Conservation (phyloP, 2,329 filamentous ascomycete species). For the Sporothrix globosa region DNA sequence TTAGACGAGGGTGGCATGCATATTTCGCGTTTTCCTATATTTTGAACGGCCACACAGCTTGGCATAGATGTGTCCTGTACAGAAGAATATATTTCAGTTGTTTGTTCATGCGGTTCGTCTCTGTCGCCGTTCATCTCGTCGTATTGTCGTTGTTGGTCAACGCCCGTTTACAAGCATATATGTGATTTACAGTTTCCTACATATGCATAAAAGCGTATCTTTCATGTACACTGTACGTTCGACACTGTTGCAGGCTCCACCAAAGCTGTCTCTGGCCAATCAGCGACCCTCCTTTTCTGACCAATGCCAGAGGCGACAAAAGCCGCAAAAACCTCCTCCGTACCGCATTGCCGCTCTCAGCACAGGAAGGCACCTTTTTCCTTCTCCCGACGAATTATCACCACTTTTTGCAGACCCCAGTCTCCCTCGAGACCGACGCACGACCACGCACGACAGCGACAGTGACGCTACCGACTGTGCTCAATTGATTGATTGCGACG, state of each 20-base stretch:
- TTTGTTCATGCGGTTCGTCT: background rate
- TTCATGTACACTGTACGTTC: background rate
- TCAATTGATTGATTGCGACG: constrained; percentile 28
- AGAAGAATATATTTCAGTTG: constrained; percentile 26
- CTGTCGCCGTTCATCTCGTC: background rate
- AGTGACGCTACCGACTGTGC: background rate
- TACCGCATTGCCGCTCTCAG: constrained; percentile 16
- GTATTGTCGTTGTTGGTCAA: too few species aligned
- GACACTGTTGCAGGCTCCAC: constrained; percentile 26
- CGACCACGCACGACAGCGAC: background rate
- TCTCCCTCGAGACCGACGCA: background rate
- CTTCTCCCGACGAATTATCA: constrained; percentile 36
- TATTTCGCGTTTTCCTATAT: constrained; percentile 17
- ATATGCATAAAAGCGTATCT: constrained; percentile 26
- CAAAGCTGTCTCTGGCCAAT: constrained; percentile 31
- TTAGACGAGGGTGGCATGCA: constrained; percentile 22
- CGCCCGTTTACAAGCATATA: background rate
- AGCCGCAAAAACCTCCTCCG: constrained; percentile 35
- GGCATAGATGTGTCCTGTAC: constrained; percentile 24
- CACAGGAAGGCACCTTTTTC: constrained; percentile 30
- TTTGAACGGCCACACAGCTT: constrained; percentile 16
- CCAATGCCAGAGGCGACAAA: constrained; percentile 36
- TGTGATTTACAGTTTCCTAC: constrained; percentile 39
- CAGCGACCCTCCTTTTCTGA: constrained; percentile 34
- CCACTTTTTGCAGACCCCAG: constrained; percentile 32